These are phyloP conservation scores for Castanea crenata DNA, from an alignment of 306 rosid genomes.

Conservation along the genomic window DNA sequence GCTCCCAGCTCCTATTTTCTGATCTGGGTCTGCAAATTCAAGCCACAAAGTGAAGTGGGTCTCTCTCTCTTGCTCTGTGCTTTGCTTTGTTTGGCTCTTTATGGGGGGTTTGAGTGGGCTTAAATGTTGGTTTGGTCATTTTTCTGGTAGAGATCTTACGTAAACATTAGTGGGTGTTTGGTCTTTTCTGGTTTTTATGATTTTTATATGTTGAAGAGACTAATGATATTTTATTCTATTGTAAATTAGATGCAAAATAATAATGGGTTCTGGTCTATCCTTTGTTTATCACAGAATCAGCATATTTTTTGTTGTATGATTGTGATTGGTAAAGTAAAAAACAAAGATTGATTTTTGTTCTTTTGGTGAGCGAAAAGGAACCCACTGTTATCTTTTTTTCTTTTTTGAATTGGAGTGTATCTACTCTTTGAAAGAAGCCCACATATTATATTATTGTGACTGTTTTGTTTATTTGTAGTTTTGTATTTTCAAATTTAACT, in stretches of 20 bases:
- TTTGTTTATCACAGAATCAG: background rate
- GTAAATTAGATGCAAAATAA: background rate
- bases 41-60: conserved; percentile 31
- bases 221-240: conserved; percentile 6
- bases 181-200: conserved; percentile 22
- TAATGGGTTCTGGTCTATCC: background rate
- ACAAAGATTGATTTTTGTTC: conserved; percentile 15
- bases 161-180: conserved; percentile 20
- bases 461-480: background rate
- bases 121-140: conserved; percentile 24
- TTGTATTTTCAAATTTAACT: background rate
- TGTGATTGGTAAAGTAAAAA: background rate
- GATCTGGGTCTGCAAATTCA: conserved; percentile 37
- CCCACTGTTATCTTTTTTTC: background rate
- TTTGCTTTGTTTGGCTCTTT: conserved; percentile 39
- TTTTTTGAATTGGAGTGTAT: background rate
- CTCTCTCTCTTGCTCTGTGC: conserved; percentile 9
- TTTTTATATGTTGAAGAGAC: background rate
- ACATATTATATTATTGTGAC: background rate
- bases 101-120: conserved; percentile 30
- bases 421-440: background rate
- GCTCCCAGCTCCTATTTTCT: conserved; percentile 12
- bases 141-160: conserved; percentile 42
- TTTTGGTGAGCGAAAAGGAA: conserved; percentile 7
- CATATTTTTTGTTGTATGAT: background rate